phyloP scores from a whole-genome alignment of 148 eudicot genomes.

The Dysphania ambrosioides region DNA sequence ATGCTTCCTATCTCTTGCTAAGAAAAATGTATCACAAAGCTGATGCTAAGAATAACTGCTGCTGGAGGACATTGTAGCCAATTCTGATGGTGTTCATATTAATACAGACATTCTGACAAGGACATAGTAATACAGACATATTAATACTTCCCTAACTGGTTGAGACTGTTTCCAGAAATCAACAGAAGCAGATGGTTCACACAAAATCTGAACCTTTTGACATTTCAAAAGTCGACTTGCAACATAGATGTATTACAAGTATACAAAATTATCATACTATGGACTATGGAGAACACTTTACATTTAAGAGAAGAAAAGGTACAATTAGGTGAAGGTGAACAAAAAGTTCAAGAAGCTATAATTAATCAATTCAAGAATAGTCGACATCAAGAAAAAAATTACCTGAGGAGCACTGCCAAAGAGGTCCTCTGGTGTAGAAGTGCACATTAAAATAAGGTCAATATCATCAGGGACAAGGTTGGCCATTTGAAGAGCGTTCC shows the following conservation, averaged over 20 bases:
- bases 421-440: conserved; percentile 90
- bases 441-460: conserved; percentile 84
- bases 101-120: not conserved
- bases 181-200: not conserved
- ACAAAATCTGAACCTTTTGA: not conserved
- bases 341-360: not conserved
- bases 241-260: not conserved
- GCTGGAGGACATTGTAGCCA: not conserved
- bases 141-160: not conserved
- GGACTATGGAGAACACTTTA: too few species aligned
- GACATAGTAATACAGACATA: not conserved
- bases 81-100: not conserved
- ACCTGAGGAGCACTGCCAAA: conserved; percentile 99
- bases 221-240: not conserved
- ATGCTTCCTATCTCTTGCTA: not conserved
- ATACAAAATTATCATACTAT: not conserved
- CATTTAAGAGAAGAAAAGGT: not conserved
- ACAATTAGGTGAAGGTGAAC: not conserved
- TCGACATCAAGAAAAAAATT: conserved; percentile 11
- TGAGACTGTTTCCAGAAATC: not conserved
- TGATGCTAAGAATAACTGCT: not conserved
- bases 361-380: not conserved
- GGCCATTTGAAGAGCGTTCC: conserved; percentile 89
- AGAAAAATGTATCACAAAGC: not conserved
- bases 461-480: conserved; percentile 72